phyloP scores from a whole-genome alignment of 768 basidiomycete genomes.

The Ramaria sp. region DNA sequence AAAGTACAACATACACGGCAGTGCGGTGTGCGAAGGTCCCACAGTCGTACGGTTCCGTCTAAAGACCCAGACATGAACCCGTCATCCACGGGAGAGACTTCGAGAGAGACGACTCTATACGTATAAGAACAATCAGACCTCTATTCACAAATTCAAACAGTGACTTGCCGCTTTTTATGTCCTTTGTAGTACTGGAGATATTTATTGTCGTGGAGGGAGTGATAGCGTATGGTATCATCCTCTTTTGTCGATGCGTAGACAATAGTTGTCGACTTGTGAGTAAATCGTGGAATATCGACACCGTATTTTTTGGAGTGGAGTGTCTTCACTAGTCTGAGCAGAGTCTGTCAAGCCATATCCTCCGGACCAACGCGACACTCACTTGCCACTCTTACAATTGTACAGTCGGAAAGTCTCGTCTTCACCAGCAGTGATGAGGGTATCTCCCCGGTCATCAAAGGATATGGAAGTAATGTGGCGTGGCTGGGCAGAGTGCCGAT shows the following conservation, averaged over 20 bases:
- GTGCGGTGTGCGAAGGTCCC: conserved; percentile 78
- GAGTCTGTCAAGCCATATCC: conserved; percentile 6
- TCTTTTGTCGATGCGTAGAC: conserved; percentile 91
- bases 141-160: background rate
- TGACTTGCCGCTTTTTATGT: conserved; percentile 55
- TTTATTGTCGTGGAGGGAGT: conserved; percentile 92
- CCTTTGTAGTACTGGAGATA: conserved; percentile 95
- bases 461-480: conserved; percentile 78
- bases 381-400: conserved; percentile 86
- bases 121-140: background rate
- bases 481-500: conserved; percentile 31
- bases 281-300: conserved; percentile 87
- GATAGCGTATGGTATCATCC: conserved; percentile 90
- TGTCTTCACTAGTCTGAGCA: conserved; percentile 55
- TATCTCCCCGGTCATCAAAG: conserved; percentile 88
- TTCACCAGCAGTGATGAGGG: conserved; percentile 76
- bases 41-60: conserved; percentile 91
- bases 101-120: conserved; percentile 72
- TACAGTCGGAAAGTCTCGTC: conserved; percentile 90
- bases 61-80: conserved; percentile 91
- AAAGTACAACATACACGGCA: conserved; percentile 35
- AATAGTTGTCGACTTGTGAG: conserved; percentile 79
- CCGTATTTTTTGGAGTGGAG: conserved; percentile 95
- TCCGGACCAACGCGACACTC: conserved; percentile 34
- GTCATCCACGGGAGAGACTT: conserved; percentile 88